Evolutionary conservation across 495 filamentous ascomycete genomes (phyloP).

Genomic region (Poronia punctata): DNA sequence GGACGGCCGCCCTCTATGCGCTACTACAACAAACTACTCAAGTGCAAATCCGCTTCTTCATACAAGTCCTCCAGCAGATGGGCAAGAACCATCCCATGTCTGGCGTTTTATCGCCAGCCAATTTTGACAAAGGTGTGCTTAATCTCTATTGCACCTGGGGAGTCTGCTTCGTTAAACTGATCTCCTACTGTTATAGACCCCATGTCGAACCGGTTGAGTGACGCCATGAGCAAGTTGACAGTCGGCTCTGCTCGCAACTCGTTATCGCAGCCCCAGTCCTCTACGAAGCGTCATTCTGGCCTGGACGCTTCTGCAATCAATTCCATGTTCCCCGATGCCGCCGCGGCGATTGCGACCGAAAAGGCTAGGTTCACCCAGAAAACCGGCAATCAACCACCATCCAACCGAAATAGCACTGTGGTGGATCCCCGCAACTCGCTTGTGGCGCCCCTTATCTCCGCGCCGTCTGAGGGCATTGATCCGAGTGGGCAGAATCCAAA

Average conservation of each 20-base stretch:
- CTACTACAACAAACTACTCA: conserved; percentile 96
- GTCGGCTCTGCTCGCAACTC: conserved; percentile 84
- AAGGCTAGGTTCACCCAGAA: conserved; percentile 95
- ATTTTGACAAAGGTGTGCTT: conserved; percentile 85
- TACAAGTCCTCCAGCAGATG: conserved; percentile 98
- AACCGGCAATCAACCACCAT: conserved; percentile 81
- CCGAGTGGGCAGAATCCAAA: conserved; percentile 51
- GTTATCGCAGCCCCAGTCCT: conserved; percentile 62
- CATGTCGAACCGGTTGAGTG: conserved; percentile 92
- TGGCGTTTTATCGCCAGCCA: conserved; percentile 87
- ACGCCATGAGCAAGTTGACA: conserved; percentile 94
- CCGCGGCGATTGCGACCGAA: conserved; percentile 93
- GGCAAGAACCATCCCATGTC: conserved; percentile 97
- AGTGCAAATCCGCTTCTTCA: conserved; percentile 98
- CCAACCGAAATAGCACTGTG: conserved; percentile 86
- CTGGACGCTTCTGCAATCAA: conserved; percentile 92
- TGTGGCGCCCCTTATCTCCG: conserved; percentile 68
- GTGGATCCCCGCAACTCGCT: conserved; percentile 77
- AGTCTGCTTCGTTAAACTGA: neutral
- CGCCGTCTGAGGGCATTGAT: conserved; percentile 44
- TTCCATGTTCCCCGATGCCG: conserved; percentile 98
- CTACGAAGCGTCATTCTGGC: conserved; percentile 84
- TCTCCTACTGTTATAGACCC: conserved; percentile 55
- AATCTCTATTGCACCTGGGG: neutral
- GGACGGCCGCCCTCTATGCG: conserved; percentile 91